Conservation (phyloP, 2,329 filamentous ascomycete species). For the Nannizzia gypsea region DNA sequence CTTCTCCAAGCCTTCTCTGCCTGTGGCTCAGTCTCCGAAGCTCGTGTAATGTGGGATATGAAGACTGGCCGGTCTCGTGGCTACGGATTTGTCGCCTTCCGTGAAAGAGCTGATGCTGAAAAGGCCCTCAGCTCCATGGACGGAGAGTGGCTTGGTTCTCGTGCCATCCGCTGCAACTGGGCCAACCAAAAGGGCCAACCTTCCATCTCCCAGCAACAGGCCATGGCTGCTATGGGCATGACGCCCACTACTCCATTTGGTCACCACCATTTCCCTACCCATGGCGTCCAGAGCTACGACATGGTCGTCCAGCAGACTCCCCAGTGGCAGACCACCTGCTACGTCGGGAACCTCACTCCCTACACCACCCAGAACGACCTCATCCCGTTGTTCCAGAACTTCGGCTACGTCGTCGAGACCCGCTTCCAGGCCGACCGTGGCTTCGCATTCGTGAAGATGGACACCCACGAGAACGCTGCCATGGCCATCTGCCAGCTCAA, state of each 20-base stretch:
- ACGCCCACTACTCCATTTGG: slow-evolving; percentile 89
- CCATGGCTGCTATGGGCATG: slow-evolving; percentile 96
- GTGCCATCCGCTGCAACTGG: slow-evolving; percentile 99
- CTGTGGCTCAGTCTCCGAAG: slow-evolving; percentile 91
- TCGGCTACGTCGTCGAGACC: slow-evolving; percentile 92
- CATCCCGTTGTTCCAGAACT: slow-evolving; percentile 97
- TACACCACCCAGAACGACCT: slow-evolving; percentile 96
- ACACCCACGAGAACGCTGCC: slow-evolving; percentile 91
- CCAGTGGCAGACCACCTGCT: slow-evolving; percentile 96
- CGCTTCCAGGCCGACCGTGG: slow-evolving; percentile 96
- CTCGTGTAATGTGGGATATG: slow-evolving; percentile 99
- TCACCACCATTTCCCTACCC: slow-evolving; percentile 94
- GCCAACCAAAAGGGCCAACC: slow-evolving; percentile 99
- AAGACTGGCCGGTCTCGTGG: slow-evolving; percentile 96
- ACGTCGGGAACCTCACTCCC: slow-evolving; percentile 92
- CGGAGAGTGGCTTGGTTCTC: slow-evolving; percentile 95
- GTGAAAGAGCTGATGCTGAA: slow-evolving; percentile 84
- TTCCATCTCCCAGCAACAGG: slow-evolving; percentile 93
- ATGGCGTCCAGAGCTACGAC: slow-evolving; percentile 93
- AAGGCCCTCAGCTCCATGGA: slow-evolving; percentile 97
- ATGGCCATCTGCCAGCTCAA: slow-evolving; percentile 98
- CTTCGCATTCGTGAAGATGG: slow-evolving; percentile 99
- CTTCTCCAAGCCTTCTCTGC: slow-evolving; percentile 88
- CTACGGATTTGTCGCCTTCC: slow-evolving; percentile 96
- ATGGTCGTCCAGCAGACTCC: slow-evolving; percentile 94